Evolutionary conservation across 2,329 filamentous ascomycete genomes (phyloP), one percentile per base, ranked within the genome.

Genomic region (Fusarium fracticaudum): DNA sequence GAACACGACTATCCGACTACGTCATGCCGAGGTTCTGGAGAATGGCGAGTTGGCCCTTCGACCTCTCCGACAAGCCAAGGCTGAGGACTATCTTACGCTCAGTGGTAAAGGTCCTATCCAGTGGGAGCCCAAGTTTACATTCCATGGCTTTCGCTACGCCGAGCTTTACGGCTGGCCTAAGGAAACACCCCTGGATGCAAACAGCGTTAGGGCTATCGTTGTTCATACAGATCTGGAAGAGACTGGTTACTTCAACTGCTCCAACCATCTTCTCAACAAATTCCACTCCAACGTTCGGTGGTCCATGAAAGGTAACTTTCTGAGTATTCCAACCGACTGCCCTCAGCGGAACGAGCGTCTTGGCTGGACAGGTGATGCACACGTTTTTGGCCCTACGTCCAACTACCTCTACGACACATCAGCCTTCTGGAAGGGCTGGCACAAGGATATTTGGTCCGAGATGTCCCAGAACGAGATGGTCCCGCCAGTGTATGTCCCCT

Each of bases 251-350:
- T 90, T 91, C 55, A 76, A 83, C 14, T 89, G 86, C 64, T 91
- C 89, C 0, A 79, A 91, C 54, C 53, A 74, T 1, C 79, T 86
- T 8, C 71, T 91, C 33, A 91, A 90, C 72, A 80, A 86, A 51
- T 83, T 91, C 9, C 86, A 91, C 70, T 61, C 83, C 3, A 91
- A 91, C 61, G 86, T 26, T 0, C 75, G 82, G 22, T 91, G 89
- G 89, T 85, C 84, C 15, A 89, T 90, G 85, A 84, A 85, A 33
- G 88, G 88, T 0, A 91, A 91, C 73, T 90, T 91, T 71, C 67
- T 90, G 11, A 85, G 84, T 1, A 79, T 91, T 1, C 88, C 88
- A 0, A 91, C 88, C 0, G 89, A 91, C 72, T 90, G 87, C 69
- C 88, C 88, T 0, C 87, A 89, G 71, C 81, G 87, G 6, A 87